Conservation (phyloP, 148 eudicot species). For the Chenopodium formosanum region DNA sequence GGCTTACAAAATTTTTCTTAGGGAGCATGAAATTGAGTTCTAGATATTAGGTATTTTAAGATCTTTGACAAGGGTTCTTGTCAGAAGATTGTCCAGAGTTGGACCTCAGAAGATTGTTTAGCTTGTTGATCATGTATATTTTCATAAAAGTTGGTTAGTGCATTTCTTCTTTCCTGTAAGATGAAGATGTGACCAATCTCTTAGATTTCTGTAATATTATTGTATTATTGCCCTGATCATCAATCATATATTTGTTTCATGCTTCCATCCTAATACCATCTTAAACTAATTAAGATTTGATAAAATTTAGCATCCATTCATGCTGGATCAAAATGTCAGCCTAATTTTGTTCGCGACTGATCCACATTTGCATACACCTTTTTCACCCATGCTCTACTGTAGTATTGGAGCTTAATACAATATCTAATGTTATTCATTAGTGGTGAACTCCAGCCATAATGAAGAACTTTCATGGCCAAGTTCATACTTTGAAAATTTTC, state of each 20-base stretch:
- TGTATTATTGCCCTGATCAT: not conserved
- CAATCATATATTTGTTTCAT: not conserved
- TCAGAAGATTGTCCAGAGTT: constrained; percentile 19
- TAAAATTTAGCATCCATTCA: not conserved
- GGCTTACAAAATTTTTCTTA: not conserved
- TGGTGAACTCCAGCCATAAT: too few species aligned
- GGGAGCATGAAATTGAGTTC: constrained; percentile 14
- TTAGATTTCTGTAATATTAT: constrained; percentile 19
- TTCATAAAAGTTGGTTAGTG: constrained; percentile 17
- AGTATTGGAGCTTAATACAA: not conserved
- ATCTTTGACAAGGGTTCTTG: not conserved
- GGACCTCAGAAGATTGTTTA: constrained; percentile 18
- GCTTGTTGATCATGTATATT: constrained; percentile 23
- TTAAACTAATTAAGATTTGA: not conserved
- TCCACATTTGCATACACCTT: not conserved
- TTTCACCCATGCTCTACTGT: not conserved
- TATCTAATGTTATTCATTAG: too few species aligned
- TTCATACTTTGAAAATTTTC: too few species aligned
- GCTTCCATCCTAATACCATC: constrained; percentile 9
- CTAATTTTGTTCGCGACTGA: not conserved
- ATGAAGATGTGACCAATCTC: not conserved
- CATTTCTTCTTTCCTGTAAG: constrained; percentile 16
- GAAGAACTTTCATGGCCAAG: too few species aligned
- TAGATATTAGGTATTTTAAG: constrained; percentile 6
- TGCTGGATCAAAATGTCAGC: constrained; percentile 3